Evolutionary conservation across 495 filamentous ascomycete species (phyloP).

Genomic region (Podospora bellae-mahoneyi): DNA sequence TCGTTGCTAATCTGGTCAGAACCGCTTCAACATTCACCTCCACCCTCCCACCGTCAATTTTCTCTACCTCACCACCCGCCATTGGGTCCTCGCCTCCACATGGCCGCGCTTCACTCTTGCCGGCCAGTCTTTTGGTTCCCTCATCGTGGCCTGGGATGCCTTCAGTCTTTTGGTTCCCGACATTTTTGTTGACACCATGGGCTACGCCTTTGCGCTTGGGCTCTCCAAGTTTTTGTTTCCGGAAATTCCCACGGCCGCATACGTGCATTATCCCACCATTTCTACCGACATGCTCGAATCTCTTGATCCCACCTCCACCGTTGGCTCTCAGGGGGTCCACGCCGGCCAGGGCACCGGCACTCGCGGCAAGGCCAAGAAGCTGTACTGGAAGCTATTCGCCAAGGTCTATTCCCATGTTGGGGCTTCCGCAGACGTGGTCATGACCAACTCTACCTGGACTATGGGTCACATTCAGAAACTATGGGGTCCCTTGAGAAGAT

Average conservation of each 20-base stretch:
- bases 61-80: slow-evolving; percentile 82
- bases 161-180: slow-evolving; percentile 88
- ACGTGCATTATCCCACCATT: slow-evolving; percentile 97
- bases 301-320: slow-evolving; percentile 57
- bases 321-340: slow-evolving; percentile 72
- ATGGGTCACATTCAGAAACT: slow-evolving; percentile 74
- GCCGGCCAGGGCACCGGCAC: slow-evolving; percentile 70
- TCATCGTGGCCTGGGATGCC: slow-evolving; percentile 87
- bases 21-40: slow-evolving; percentile 88
- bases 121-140: slow-evolving; percentile 83
- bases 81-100: slow-evolving; percentile 75
- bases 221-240: slow-evolving; percentile 80
- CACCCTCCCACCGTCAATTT: slow-evolving; percentile 80
- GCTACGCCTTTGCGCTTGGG: slow-evolving; percentile 87
- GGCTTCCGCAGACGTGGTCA: slow-evolving; percentile 78
- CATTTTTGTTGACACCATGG: slow-evolving; percentile 96
- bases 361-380: slow-evolving; percentile 63
- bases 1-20: slow-evolving; percentile 39
- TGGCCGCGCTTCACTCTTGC: slow-evolving; percentile 94
- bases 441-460: slow-evolving; percentile 97
- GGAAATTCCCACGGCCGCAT: slow-evolving; percentile 78
- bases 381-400: slow-evolving; percentile 87
- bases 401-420: slow-evolving; percentile 76
- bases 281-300: slow-evolving; percentile 95
- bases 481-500: slow-evolving; percentile 62